Conservation (phyloP, 2,329 filamentous ascomycete genomes). For the Rachicladosporium sp. region DNA sequence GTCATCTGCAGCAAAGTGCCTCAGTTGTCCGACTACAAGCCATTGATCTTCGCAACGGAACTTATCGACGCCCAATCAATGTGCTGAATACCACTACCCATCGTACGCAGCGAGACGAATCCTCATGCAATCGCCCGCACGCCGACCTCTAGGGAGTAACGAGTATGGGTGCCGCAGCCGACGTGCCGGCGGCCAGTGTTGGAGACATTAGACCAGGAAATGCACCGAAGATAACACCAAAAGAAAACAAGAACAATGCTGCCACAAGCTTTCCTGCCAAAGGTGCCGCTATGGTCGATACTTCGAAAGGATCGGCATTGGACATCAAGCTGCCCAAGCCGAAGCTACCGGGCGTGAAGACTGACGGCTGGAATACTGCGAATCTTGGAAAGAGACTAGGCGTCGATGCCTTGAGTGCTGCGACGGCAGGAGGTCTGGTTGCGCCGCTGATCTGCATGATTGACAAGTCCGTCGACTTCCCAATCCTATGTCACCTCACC, state of each 20-base stretch:
- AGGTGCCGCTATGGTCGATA: too few relatives aligned
- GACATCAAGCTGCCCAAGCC: neutral
- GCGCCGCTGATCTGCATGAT: conserved; percentile 80
- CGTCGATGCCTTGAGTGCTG: conserved; percentile 57
- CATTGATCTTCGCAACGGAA: too few relatives aligned
- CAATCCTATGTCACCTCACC: neutral
- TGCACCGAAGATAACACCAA: too few relatives aligned
- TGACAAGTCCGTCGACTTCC: conserved; percentile 50
- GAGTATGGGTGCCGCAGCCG: conserved; percentile 13
- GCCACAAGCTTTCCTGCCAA: too few relatives aligned
- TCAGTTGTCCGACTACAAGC: too few relatives aligned
- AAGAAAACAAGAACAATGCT: too few relatives aligned
- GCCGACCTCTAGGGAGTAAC: conserved; percentile 12
- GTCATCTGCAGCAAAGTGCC: too few relatives aligned
- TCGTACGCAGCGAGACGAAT: too few relatives aligned
- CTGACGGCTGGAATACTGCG: conserved; percentile 57
- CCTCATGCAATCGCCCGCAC: conserved; percentile 4
- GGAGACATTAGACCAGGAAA: neutral
- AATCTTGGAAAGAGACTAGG: conserved; percentile 55
- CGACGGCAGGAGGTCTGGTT: conserved; percentile 60
- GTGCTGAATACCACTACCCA: too few relatives aligned
- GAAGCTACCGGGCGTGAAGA: conserved; percentile 1
- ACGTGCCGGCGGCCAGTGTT: conserved; percentile 7
- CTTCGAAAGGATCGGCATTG: too few relatives aligned
- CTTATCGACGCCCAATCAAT: too few relatives aligned